Conservation (phyloP, 2,329 filamentous ascomycete species). For the Triangularia setosa region DNA sequence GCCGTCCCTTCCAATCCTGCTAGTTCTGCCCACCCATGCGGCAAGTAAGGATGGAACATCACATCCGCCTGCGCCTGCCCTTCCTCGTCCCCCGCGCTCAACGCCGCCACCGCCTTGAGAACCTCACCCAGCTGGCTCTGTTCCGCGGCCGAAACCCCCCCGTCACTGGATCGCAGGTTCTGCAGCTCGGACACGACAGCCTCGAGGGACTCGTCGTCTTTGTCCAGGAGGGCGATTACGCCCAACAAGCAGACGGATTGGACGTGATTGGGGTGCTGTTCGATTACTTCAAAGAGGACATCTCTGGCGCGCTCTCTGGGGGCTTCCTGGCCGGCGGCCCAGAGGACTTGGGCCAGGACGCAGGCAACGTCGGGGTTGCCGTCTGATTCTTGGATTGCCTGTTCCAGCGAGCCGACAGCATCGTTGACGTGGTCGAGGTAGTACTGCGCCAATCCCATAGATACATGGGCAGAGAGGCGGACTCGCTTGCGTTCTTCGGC, state of each 20-base stretch:
- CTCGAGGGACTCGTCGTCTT: slow-evolving; percentile 72
- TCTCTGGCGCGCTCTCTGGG: slow-evolving; percentile 73
- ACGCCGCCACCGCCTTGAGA: slow-evolving; percentile 66
- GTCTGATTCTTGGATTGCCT: slow-evolving; percentile 71
- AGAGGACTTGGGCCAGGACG: slow-evolving; percentile 83
- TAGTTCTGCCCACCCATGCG: slow-evolving; percentile 77
- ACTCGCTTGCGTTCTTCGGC: slow-evolving; percentile 63
- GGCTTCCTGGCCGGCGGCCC: slow-evolving; percentile 76
- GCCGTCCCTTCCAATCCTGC: slow-evolving; percentile 44
- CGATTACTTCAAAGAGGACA: slow-evolving; percentile 75
- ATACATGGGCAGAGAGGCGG: slow-evolving; percentile 79
- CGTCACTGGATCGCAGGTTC: slow-evolving; percentile 63
- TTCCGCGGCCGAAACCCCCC: slow-evolving; percentile 55
- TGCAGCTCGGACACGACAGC: slow-evolving; percentile 78
- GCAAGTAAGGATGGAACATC: slow-evolving; percentile 74
- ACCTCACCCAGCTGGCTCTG: slow-evolving; percentile 69
- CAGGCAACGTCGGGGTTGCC: slow-evolving; percentile 81
- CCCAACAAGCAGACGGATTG: slow-evolving; percentile 78
- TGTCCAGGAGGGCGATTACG: slow-evolving; percentile 76
- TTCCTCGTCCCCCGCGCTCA: slow-evolving; percentile 49
- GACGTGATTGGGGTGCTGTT: slow-evolving; percentile 69
- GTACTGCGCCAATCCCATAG: slow-evolving; percentile 78
- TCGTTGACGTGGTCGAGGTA: slow-evolving; percentile 61
- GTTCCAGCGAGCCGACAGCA: slow-evolving; percentile 75
- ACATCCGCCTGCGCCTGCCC: slow-evolving; percentile 70